Base-by-base conservation (phyloP, 192 early-diverging fungal genomes). In the Phlyctochytrium bullatum region DNA sequence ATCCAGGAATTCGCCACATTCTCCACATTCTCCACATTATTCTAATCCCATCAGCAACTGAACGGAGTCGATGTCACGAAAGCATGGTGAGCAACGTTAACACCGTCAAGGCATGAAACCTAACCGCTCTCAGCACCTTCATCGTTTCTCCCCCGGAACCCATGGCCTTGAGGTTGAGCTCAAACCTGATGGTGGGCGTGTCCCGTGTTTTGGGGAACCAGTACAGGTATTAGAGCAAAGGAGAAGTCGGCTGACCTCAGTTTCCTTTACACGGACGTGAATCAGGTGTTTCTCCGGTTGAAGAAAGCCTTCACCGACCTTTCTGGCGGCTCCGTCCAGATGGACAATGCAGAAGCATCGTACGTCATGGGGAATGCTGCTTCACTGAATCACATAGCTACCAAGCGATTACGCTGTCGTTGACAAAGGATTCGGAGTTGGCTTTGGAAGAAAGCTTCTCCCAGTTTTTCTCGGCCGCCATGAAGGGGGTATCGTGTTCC, bases 211-310 rank as follows among this genome's bases (percentile, higher is more conserved):
- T 57, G 12, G 54, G 54, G 25, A 57, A 57, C 25, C 54, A 57
- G 25, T 57, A 57, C 54, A 57, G 25, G 54, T 57, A 25, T 14
- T 6, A 20, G 40, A 57, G 27, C 25, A n/a, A 10, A 14, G 40
- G n/a, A 10, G 40, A 10, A 50, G n/a, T 50, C n/a, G 40, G 12
- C n/a, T n/a, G 40, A 10, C 40, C 40, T 50, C 6, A 57, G 54
- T 27, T 57, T 57, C 27, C 27, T 57, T 10, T 57, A 57, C 54
- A 57, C 54, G 54, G 54, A 57, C 25, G 54, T 27, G 54, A 57
- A 57, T 27, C 54, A 57, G 54, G 54, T 57, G 6, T 57, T 57
- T 28, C 16, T 57, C 20, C 10, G 54, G 54, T 28, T 57, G 54
- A 57, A 57, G 54, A 57, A 57, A 25, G 54, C 54, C 25, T 57